phyloP scores from a whole-genome alignment of 345 rosid genomes.

The Dovyalis caffra region DNA sequence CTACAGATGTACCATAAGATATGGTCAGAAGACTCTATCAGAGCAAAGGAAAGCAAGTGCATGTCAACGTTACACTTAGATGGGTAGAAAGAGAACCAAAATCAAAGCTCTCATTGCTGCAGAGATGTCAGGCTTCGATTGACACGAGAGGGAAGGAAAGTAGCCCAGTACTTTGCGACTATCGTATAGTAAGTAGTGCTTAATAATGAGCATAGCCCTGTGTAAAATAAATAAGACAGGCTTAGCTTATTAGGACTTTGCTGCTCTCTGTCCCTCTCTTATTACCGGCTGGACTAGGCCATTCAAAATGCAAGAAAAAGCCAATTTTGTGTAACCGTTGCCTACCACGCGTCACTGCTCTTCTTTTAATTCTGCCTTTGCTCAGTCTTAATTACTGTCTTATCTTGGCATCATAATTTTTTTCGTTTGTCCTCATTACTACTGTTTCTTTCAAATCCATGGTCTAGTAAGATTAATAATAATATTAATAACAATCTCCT shows the following conservation, averaged over 20 bases:
- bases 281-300: constrained; percentile 8
- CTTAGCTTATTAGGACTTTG: neutral
- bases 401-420: constrained; percentile 16
- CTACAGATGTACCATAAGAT: constrained; percentile 45
- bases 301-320: constrained; percentile 48
- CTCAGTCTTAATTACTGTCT: constrained; percentile 45
- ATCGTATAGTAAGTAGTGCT: neutral
- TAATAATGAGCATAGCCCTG: constrained; percentile 26
- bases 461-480: too few species aligned
- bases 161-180: neutral
- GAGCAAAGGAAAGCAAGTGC: constrained; percentile 23
- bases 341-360: constrained; percentile 41
- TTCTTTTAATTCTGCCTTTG: constrained; percentile 30
- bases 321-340: constrained; percentile 70
- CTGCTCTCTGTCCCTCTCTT: neutral
- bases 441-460: neutral
- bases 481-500: neutral
- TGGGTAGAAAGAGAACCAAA: constrained; percentile 1
- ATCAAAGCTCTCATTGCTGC: constrained; percentile 31
- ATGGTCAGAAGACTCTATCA: constrained; percentile 22
- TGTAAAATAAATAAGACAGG: constrained; percentile 16
- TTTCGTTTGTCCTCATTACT: neutral
- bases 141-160: constrained; percentile 27
- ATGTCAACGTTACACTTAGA: constrained; percentile 32
- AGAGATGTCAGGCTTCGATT: constrained; percentile 42